phyloP scores from a whole-genome alignment of 2,329 filamentous ascomycete species.

The Fusarium nematophilum region DNA sequence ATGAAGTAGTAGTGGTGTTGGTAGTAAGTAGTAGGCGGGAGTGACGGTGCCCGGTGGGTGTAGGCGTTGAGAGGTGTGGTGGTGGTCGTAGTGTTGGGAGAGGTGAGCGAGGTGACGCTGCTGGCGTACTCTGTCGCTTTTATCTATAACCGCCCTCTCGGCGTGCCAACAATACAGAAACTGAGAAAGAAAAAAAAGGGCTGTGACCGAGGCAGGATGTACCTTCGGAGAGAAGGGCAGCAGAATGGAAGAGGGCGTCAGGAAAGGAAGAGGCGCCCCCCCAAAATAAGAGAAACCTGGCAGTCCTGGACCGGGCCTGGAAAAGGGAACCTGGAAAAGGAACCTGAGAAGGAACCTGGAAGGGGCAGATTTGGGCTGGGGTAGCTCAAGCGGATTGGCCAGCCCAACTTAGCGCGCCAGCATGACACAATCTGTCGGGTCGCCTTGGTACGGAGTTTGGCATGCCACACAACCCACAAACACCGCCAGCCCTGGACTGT shows the following conservation, averaged over 20 bases:
- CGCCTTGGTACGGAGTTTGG: conserved; percentile 34
- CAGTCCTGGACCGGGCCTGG: conserved; percentile 23
- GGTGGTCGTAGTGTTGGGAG: conserved; percentile 37
- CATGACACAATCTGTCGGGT: conserved; percentile 51
- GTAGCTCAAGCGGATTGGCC: conserved; percentile 44
- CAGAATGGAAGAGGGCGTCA: conserved; percentile 1
- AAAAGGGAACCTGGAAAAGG: conserved; percentile 31
- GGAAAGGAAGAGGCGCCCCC: conserved; percentile 31
- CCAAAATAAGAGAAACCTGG: conserved; percentile 31
- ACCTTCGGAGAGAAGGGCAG: no score
- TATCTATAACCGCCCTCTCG: conserved; percentile 43
- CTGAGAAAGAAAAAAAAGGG: no score
- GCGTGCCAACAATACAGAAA: no score
- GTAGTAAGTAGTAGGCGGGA: conserved; percentile 27
- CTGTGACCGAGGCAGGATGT: no score
- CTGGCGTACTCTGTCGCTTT: conserved; percentile 40
- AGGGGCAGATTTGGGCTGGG: conserved; percentile 44
- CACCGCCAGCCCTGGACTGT: not conserved
- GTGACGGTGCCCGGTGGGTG: conserved; percentile 35
- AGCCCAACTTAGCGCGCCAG: conserved; percentile 40
- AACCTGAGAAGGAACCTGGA: conserved; percentile 40
- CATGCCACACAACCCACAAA: conserved; percentile 5
- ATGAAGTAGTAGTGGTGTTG: conserved; percentile 26
- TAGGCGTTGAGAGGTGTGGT: conserved; percentile 20
- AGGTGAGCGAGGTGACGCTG: conserved; percentile 38